phyloP scores from a whole-genome alignment of 495 filamentous ascomycete genomes.

The Annulohypoxylon moriforme region DNA sequence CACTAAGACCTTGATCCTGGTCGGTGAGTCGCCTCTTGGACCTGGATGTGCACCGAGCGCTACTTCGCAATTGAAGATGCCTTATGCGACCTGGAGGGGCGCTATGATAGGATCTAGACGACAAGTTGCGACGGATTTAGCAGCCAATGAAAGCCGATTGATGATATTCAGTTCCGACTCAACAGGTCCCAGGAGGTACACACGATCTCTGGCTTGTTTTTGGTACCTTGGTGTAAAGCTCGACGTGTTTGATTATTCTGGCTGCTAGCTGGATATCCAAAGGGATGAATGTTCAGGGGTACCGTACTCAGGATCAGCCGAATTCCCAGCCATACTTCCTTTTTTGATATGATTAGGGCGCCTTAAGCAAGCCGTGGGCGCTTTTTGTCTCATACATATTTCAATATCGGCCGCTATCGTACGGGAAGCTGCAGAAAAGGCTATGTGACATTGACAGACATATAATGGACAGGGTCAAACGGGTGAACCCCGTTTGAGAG shows the following conservation, averaged over 20 bases:
- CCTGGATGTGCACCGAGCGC: not conserved
- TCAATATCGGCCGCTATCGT: not conserved
- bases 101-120: too few relatives aligned
- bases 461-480: not conserved
- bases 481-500: not conserved
- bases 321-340: not conserved
- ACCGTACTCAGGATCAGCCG: not conserved
- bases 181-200: too few relatives aligned
- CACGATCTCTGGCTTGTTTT: too few relatives aligned
- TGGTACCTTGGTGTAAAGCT: too few relatives aligned
- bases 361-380: not conserved
- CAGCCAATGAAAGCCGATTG: not conserved
- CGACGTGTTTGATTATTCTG: too few relatives aligned
- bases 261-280: too few relatives aligned
- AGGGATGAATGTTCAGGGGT: too few relatives aligned
- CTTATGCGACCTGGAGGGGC: constrained; percentile 24
- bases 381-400: not conserved
- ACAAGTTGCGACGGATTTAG: not conserved
- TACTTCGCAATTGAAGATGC: not conserved
- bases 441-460: not conserved
- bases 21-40: not conserved
- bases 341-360: not conserved
- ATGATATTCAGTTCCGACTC: not conserved
- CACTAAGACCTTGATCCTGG: not conserved
- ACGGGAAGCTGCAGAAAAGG: not conserved